These are phyloP conservation scores for Adiantum capillusveneris DNA, from an alignment of 75 land plant genomes.

Conservation along the genomic window DNA sequence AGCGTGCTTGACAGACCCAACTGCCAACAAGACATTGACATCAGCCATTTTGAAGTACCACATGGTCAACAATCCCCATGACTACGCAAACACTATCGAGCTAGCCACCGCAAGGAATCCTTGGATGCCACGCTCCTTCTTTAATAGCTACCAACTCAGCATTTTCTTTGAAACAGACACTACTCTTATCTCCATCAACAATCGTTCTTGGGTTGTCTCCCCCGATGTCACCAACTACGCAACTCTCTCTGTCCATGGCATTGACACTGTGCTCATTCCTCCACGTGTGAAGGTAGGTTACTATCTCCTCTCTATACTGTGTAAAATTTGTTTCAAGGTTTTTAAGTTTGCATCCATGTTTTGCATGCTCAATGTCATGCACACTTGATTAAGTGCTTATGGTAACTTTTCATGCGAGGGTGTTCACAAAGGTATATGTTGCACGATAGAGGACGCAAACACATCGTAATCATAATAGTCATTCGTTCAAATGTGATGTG, in stretches of 20 bases:
- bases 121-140: neutral
- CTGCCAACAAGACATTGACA: constrained; percentile 2
- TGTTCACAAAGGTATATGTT: too few relatives aligned
- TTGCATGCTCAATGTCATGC: too few relatives aligned
- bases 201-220: neutral
- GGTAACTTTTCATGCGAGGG: too few relatives aligned
- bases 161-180: neutral
- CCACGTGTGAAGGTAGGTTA: constrained; percentile 1
- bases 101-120: neutral
- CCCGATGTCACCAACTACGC: neutral
- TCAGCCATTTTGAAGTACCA: constrained; percentile 1
- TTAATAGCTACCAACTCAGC: neutral
- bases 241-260: neutral
- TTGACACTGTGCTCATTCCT: constrained; percentile 4
- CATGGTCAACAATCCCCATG: constrained; percentile 2
- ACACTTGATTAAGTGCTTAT: too few relatives aligned
- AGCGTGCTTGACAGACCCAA: neutral
- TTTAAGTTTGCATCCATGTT: too few relatives aligned
- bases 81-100: neutral
- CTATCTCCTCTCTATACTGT: too few relatives aligned
- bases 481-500: too few relatives aligned
- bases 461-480: too few relatives aligned
- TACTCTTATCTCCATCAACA: neutral
- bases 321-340: too few relatives aligned
- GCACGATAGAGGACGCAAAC: too few relatives aligned